Base-by-base conservation (phyloP, 139 green algal genomes). In the Pleodorina starrii region DNA sequence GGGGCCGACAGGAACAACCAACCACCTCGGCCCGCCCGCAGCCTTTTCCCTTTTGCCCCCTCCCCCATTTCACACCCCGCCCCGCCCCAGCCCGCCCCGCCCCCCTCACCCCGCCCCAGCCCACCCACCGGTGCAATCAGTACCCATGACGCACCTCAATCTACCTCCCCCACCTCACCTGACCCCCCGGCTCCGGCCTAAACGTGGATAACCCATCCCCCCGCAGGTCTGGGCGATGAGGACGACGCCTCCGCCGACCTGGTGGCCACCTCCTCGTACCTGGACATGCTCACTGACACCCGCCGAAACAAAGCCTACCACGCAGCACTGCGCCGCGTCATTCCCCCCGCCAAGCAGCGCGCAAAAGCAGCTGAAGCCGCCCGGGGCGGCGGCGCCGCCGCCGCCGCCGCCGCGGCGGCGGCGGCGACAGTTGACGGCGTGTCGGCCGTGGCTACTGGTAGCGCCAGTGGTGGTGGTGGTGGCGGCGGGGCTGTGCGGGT, bases 251-350 rank as follows among this genome's bases (percentile, higher is more conserved):
- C 79, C 27, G 51, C 85, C 14, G 89, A 90, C 32, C 80, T 95
- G 9, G 90, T 95, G 35, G 90, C 91, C 38, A 88, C 85, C 4
- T 94, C 92, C 1, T 91, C 71, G 21, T 96, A 96, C 79, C 48
- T 94, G 42, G 93, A 96, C 91, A 96, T 96, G 93, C 76, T 96
- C 6, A 93, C 91, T 3, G 93, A 95, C 81, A 60, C 16, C 2
- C 69, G 75, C 14, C 80, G 94, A 73, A 95, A 95, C 90, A 14
- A 25, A 0, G 90, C 90, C 0, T 96, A 96, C 88, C 16, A 54
- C 19, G 36, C 77, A 14, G 91, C 87, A 0, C 29, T 96, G 2
- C 23, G 76, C 3, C 48, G 59, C 3, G 50, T 87, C 29, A 23
- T 87, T 1, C 81, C 69, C 16, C 32, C 69, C 16, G 35, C 36